Evolutionary conservation across 441 rosid species (phyloP).

Genomic region (Adansonia gregorii): DNA sequence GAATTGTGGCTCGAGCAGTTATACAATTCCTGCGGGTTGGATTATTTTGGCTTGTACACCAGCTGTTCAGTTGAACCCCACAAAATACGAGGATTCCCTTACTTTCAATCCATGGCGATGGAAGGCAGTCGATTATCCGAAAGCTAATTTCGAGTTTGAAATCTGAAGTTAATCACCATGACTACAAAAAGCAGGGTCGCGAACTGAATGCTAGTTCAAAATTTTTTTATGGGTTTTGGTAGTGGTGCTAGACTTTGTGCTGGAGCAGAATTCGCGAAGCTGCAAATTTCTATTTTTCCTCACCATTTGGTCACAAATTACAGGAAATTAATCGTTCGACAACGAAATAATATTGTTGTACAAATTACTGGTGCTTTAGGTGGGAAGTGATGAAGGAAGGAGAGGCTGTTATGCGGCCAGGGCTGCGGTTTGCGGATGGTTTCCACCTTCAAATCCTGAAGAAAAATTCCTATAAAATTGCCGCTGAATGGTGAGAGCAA

Average conservation of each 20-base stretch:
- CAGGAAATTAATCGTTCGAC: slow-evolving; percentile 2
- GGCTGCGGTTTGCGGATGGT: slow-evolving; percentile 1
- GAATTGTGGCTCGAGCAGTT: slow-evolving; percentile 36
- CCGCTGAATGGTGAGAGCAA: background rate
- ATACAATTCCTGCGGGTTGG: slow-evolving; percentile 54
- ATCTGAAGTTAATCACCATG: background rate
- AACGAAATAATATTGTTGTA: background rate
- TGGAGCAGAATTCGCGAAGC: slow-evolving; percentile 39
- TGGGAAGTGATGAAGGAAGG: slow-evolving; percentile 4
- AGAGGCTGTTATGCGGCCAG: background rate
- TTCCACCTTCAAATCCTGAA: slow-evolving; percentile 10
- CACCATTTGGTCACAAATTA: slow-evolving; percentile 34
- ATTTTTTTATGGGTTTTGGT: slow-evolving; percentile 38
- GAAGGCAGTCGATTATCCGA: slow-evolving; percentile 30
- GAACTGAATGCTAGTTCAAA: slow-evolving; percentile 34
- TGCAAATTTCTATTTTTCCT: slow-evolving; percentile 32
- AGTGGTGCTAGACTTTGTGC: slow-evolving; percentile 37
- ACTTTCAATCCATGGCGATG: slow-evolving; percentile 51
- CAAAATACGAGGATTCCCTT: slow-evolving; percentile 28
- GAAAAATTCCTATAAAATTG: background rate
- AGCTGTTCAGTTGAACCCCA: slow-evolving; percentile 42
- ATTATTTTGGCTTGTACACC: slow-evolving; percentile 45
- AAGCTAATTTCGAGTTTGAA: background rate
- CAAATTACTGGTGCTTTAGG: background rate
- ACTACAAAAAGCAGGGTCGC: slow-evolving; percentile 24